These are phyloP conservation scores for Solanum lignicaule DNA, from an alignment of 257 asterid genomes.

Conservation along the genomic window DNA sequence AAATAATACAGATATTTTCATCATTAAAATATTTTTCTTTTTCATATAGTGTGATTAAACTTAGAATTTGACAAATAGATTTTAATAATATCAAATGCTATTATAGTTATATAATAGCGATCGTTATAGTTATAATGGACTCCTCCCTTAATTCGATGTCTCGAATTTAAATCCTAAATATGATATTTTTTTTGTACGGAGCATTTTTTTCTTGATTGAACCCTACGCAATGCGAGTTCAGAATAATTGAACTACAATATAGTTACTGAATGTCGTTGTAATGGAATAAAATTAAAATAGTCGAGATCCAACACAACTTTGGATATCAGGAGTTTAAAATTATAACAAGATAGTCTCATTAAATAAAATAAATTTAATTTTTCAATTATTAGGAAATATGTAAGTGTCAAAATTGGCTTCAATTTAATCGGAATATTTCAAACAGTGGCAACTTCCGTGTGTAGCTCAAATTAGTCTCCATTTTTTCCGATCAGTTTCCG, in stretches of 20 bases:
- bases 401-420: not conserved
- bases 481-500: not conserved
- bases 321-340: not conserved
- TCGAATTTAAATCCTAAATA: rapidly evolving
- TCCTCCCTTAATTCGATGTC: too few relatives aligned
- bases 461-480: not conserved
- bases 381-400: not conserved
- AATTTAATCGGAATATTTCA: not conserved
- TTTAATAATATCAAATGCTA: too few relatives aligned
- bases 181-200: too few relatives aligned
- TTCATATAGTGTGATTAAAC: too few relatives aligned
- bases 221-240: rapidly evolving
- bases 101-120: too few relatives aligned
- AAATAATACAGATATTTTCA: not conserved
- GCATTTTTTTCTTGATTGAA: too few relatives aligned
- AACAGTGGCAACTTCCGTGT: not conserved
- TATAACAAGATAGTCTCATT: not conserved
- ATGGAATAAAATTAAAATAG: too few relatives aligned
- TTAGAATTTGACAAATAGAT: not conserved
- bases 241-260: too few relatives aligned
- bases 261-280: rapidly evolving
- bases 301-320: too few relatives aligned
- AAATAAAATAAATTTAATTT: not conserved
- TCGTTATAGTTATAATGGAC: too few relatives aligned
- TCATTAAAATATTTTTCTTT: too few relatives aligned